phyloP scores from a whole-genome alignment of 2,329 filamentous ascomycete genomes.

The Leptographium wingfieldii region DNA sequence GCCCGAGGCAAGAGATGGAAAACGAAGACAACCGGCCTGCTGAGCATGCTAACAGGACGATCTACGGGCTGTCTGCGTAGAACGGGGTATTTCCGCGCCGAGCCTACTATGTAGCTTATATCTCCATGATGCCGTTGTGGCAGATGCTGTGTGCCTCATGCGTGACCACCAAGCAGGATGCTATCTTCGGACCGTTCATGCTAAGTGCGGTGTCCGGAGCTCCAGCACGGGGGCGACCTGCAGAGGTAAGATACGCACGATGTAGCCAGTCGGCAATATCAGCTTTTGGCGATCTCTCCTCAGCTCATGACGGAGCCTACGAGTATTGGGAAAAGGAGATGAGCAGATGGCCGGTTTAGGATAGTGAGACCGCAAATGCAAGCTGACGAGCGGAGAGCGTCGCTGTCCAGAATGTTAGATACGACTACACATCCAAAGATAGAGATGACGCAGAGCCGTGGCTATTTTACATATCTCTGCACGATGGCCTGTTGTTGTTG shows the following conservation, averaged over 20 bases:
- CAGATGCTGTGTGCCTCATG: too few relatives aligned
- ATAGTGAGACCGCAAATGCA: neutral
- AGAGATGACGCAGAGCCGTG: too few relatives aligned
- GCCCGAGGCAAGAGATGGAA: neutral
- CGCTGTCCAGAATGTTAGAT: neutral
- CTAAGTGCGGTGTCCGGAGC: neutral
- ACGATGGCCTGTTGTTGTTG: too few relatives aligned
- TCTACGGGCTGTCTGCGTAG: neutral
- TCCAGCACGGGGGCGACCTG: neutral
- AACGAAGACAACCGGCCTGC: neutral
- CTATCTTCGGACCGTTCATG: neutral
- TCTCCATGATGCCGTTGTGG: too few relatives aligned
- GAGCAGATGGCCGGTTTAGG: neutral
- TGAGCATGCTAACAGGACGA: neutral
- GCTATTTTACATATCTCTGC: too few relatives aligned
- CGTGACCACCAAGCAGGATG: neutral
- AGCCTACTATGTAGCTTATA: neutral
- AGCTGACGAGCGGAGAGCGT: neutral
- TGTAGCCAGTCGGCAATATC: neutral
- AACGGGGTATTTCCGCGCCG: too few relatives aligned
- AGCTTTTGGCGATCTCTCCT: neutral
- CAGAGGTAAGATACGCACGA: neutral
- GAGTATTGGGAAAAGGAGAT: neutral
- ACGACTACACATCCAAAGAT: neutral
- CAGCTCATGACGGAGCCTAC: neutral